Evolutionary conservation across 345 rosid species (phyloP).

Genomic region (Eucalyptus pauciflora): DNA sequence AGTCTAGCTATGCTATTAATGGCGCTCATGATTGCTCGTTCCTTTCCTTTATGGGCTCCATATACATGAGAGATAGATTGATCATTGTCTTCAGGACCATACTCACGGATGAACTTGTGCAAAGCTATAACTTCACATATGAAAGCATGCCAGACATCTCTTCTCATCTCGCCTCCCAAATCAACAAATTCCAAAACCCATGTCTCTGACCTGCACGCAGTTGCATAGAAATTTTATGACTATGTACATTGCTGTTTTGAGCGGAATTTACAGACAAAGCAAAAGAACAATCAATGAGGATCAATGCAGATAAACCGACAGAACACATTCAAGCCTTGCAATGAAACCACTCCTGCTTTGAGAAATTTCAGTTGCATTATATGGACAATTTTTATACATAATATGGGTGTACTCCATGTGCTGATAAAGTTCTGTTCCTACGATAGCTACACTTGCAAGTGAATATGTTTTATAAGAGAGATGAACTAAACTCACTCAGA

Average conservation of each 20-base stretch:
- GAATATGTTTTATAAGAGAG: not conserved
- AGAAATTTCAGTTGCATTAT: not conserved
- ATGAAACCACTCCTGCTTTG: not conserved
- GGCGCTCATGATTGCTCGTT: constrained; percentile 57
- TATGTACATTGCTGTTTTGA: not conserved
- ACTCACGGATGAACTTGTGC: constrained; percentile 65
- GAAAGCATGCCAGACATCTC: constrained; percentile 93
- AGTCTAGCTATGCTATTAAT: constrained; percentile 72
- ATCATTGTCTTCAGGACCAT: constrained; percentile 65
- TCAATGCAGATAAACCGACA: not conserved
- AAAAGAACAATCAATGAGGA: not conserved
- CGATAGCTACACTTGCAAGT: not conserved
- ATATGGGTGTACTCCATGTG: not conserved
- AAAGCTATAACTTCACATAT: constrained; percentile 69
- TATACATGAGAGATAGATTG: constrained; percentile 46
- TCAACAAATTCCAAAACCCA: constrained; percentile 97
- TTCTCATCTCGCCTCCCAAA: constrained; percentile 87
- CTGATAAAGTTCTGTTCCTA: not conserved
- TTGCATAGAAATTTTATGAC: not conserved
- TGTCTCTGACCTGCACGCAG: constrained; percentile 39
- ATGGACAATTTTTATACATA: not conserved
- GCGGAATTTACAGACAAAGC: not conserved
- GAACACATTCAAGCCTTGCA: not conserved
- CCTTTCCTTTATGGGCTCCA: constrained; percentile 80
- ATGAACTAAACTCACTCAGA: not conserved